Evolutionary conservation across 1,284 basidiomycete species (phyloP).

Genomic region (Tilletia horrida): DNA sequence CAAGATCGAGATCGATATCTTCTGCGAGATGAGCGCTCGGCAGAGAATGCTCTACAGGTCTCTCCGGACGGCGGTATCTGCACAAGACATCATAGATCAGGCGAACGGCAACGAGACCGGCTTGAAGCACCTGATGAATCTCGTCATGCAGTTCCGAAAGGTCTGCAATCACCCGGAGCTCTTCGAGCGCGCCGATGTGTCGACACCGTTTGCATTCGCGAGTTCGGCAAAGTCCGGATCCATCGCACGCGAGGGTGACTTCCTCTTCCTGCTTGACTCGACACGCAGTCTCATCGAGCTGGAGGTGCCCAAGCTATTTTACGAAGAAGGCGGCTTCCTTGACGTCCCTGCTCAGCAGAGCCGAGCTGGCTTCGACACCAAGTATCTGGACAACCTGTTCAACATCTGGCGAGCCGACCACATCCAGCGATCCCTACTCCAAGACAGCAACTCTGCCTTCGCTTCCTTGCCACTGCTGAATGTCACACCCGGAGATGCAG

Average conservation of each 20-base stretch:
- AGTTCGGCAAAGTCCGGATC: constrained; percentile 77
- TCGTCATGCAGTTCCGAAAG: constrained; percentile 99
- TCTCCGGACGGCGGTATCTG: constrained; percentile 85
- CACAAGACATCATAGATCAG: constrained; percentile 88
- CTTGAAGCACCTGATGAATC: constrained; percentile 91
- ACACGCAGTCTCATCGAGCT: constrained; percentile 81
- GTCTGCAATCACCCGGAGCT: constrained; percentile 99
- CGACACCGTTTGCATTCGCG: constrained; percentile 85
- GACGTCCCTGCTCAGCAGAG: constrained; percentile 66
- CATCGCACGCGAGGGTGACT: constrained; percentile 78
- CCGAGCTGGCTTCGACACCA: constrained; percentile 63
- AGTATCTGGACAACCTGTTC: constrained; percentile 70
- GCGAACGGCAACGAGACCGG: constrained; percentile 87
- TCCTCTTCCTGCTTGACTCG: constrained; percentile 74
- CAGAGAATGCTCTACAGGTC: constrained; percentile 90
- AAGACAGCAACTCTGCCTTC: constrained; percentile 62
- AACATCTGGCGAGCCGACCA: constrained; percentile 87
- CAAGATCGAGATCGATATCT: constrained; percentile 95
- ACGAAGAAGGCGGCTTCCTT: constrained; percentile 73
- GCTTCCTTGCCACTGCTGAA: constrained; percentile 73
- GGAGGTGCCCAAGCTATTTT: constrained; percentile 72
- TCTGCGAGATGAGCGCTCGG: constrained; percentile 87
- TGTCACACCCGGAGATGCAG: constrained; percentile 65
- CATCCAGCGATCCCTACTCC: constrained; percentile 70
- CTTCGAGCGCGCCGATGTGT: constrained; percentile 94